A percentile compares a stretch with the other conserved stretches of the same genome.
Evolutionary conservation across 495 filamentous ascomycete genomes (phyloP).

Genomic region (Trichoderma gamsii): DNA sequence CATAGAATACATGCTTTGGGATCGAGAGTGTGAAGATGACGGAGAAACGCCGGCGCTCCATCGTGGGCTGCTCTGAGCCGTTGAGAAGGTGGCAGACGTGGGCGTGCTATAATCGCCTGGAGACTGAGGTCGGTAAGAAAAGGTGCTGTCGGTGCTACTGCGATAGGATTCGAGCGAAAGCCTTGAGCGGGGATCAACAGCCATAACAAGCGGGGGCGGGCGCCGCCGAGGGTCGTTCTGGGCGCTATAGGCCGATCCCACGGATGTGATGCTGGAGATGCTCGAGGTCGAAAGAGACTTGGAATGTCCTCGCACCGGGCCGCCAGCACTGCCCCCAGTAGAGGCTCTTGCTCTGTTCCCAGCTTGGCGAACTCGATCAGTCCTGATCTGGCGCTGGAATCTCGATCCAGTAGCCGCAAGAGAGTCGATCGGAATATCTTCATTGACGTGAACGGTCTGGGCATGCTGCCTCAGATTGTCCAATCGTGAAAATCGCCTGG

Average conservation of each 20-base stretch:
- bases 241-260: constrained; percentile 61
- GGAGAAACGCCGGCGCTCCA: constrained; percentile 63
- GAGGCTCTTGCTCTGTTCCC: constrained; percentile 66
- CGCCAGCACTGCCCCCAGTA: constrained; percentile 58
- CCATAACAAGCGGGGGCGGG: constrained; percentile 80
- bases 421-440: constrained; percentile 90
- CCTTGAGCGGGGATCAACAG: constrained; percentile 58
- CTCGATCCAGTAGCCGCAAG: constrained; percentile 88
- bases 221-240: constrained; percentile 58
- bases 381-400: constrained; percentile 90
- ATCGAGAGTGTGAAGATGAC: constrained; percentile 56
- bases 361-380: constrained; percentile 62
- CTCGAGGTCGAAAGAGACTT: constrained; percentile 81
- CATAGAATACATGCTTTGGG: constrained; percentile 57
- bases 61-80: constrained; percentile 64
- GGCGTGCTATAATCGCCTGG: constrained; percentile 71
- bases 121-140: constrained; percentile 49
- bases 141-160: constrained; percentile 42
- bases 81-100: constrained; percentile 67
- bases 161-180: constrained; percentile 59
- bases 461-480: constrained; percentile 97
- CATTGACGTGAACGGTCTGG: constrained; percentile 95
- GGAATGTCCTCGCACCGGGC: constrained; percentile 68
- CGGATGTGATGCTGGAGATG: constrained; percentile 56
- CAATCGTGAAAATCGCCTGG: constrained; percentile 87